Evolutionary conservation across 2,329 filamentous ascomycete species (phyloP).

Genomic region (Phyllosticta paracitricarpa): DNA sequence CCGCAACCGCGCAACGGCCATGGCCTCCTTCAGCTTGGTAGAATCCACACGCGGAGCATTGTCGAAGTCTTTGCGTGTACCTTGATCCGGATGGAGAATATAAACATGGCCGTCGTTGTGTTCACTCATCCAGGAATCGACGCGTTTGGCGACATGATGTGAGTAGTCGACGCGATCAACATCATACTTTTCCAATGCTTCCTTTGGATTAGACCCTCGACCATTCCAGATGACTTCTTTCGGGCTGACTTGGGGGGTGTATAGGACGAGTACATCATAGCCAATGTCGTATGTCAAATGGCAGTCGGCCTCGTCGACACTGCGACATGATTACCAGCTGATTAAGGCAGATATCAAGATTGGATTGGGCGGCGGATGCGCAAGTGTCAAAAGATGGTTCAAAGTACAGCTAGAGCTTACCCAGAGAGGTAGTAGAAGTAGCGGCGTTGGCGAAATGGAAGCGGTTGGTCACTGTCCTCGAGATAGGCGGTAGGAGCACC

Average conservation of each 20-base stretch:
- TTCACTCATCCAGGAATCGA: slow-evolving; percentile 22
- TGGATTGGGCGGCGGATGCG: too few species aligned
- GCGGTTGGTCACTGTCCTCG: slow-evolving; percentile 50
- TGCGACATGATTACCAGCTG: slow-evolving; percentile 12
- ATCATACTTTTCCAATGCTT: slow-evolving; percentile 53
- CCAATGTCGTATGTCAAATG: slow-evolving; percentile 48
- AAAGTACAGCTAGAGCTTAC: slow-evolving; percentile 16
- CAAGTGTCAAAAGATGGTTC: background rate
- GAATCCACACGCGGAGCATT: slow-evolving; percentile 33
- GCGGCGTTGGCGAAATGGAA: slow-evolving; percentile 47
- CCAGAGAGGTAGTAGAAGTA: slow-evolving; percentile 55
- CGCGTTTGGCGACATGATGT: slow-evolving; percentile 20
- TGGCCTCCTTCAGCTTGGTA: slow-evolving; percentile 53
- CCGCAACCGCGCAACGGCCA: slow-evolving; percentile 69
- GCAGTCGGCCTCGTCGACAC: slow-evolving; percentile 42
- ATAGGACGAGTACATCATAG: slow-evolving; percentile 57
- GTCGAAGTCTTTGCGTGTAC: background rate
- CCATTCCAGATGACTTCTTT: slow-evolving; percentile 55
- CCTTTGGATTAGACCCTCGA: slow-evolving; percentile 47
- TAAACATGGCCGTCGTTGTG: slow-evolving; percentile 21
- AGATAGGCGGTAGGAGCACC: slow-evolving; percentile 41
- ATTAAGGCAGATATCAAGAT: too few species aligned
- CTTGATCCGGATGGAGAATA: slow-evolving; percentile 23
- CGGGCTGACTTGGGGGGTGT: slow-evolving; percentile 60
- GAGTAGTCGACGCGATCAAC: slow-evolving; percentile 59